These are phyloP conservation scores for Psilocybe subaeruginosa DNA, from an alignment of 768 basidiomycete genomes.

Conservation along the genomic window DNA sequence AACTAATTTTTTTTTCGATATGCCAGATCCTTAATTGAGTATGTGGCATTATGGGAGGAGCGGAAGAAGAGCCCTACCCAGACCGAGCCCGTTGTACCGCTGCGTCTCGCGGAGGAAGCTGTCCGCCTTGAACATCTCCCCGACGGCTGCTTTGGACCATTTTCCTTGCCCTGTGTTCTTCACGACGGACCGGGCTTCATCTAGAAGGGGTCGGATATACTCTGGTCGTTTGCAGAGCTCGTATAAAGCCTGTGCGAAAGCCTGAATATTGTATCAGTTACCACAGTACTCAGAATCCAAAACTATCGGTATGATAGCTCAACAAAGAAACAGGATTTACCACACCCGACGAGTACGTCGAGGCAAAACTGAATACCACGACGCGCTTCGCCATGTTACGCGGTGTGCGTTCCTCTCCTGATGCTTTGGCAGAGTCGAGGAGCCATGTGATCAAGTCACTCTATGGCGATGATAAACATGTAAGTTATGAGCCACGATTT, in stretches of 20 bases:
- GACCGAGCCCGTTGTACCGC: no score
- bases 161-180: no score
- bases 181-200: no score
- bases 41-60: no score
- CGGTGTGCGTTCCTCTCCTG: slow-evolving; percentile 23
- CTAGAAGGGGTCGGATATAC: no score
- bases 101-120: no score
- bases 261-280: slow-evolving; percentile 19
- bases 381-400: slow-evolving; percentile 24
- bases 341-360: no score
- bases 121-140: no score
- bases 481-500: not conserved
- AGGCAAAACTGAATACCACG: no score
- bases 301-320: not conserved
- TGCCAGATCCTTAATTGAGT: slow-evolving; percentile 10
- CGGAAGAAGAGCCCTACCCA: no score
- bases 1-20: slow-evolving; percentile 17
- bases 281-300: not conserved
- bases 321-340: not conserved
- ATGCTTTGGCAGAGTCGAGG: slow-evolving; percentile 29
- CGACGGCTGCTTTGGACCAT: no score
- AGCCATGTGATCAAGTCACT: slow-evolving; percentile 42
- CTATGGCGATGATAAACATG: slow-evolving; percentile 19
- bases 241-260: slow-evolving; percentile 39
- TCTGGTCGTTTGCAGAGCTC: slow-evolving; percentile 33